Evolutionary conservation across 2,329 filamentous ascomycete species (phyloP).

Genomic region (Aphanocladium album): DNA sequence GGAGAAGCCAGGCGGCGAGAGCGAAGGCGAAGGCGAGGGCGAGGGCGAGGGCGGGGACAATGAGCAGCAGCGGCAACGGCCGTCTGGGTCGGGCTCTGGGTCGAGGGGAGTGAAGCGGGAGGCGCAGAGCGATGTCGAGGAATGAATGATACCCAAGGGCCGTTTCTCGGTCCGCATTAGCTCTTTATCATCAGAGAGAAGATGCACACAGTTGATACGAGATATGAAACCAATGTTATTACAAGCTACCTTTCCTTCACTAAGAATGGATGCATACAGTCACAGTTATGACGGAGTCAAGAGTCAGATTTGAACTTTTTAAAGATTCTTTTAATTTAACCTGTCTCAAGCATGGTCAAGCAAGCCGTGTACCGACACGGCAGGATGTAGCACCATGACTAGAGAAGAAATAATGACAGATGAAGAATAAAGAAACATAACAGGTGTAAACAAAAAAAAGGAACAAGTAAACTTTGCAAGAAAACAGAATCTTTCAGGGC

Average conservation of each 20-base stretch:
- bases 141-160: not conserved
- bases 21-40: too few species aligned
- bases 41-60: slow-evolving; percentile 19
- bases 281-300: not conserved
- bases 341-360: not conserved
- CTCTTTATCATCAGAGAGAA: not conserved
- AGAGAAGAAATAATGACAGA: slow-evolving; percentile 12
- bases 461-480: not conserved
- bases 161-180: not conserved
- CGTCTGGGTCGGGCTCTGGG: slow-evolving; percentile 5
- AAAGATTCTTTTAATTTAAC: not conserved
- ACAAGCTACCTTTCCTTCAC: too few species aligned
- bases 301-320: not conserved
- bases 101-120: slow-evolving; percentile 4
- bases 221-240: not conserved
- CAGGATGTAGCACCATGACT: slow-evolving; percentile 1
- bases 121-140: slow-evolving; percentile 6
- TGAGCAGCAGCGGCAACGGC: slow-evolving; percentile 9
- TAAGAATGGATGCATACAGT: not conserved
- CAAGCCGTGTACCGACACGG: not conserved
- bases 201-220: not conserved
- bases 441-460: not conserved
- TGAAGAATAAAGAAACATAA: slow-evolving; percentile 11
- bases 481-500: not conserved
- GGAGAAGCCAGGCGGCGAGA: slow-evolving; percentile 22